Conservation (phyloP, 2,329 filamentous ascomycete genomes). For the Cladophialophora exuberans region DNA sequence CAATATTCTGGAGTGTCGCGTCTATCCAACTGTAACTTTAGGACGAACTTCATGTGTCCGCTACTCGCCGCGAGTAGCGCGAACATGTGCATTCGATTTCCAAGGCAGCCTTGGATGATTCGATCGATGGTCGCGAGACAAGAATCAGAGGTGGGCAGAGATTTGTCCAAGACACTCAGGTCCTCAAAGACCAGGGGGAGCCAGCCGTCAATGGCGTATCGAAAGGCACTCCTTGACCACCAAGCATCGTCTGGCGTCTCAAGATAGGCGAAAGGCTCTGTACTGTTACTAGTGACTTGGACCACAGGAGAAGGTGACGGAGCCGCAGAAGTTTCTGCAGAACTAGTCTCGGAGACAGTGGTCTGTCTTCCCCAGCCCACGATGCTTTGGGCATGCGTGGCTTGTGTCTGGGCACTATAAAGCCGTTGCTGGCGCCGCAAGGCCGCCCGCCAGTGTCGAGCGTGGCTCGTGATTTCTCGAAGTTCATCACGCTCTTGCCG, state of each 20-base stretch:
- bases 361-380: constrained; percentile 22
- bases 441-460: constrained; percentile 25
- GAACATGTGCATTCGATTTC: constrained; percentile 27
- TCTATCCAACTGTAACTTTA: constrained; percentile 14
- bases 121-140: constrained; percentile 18
- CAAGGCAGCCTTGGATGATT: constrained; percentile 22
- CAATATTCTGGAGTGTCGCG: constrained; percentile 25
- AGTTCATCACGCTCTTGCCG: constrained; percentile 26
- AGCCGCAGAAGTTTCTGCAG: constrained; percentile 21
- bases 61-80: constrained; percentile 25
- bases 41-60: constrained; percentile 19
- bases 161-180: constrained; percentile 17
- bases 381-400: constrained; percentile 23
- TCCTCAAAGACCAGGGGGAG: constrained; percentile 18
- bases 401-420: constrained; percentile 19
- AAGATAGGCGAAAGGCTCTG: constrained; percentile 20
- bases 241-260: constrained; percentile 20
- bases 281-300: constrained; percentile 5
- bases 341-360: constrained; percentile 22
- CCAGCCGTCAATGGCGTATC: constrained; percentile 18
- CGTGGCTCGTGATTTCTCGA: constrained; percentile 28
- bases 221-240: constrained; percentile 23
- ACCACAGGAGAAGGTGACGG: constrained; percentile 20
- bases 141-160: neutral
- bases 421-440: constrained; percentile 26